Evolutionary conservation across 768 basidiomycete species (phyloP), one percentile per base, ranked within the genome.

Genomic region (Suillus variegatus): DNA sequence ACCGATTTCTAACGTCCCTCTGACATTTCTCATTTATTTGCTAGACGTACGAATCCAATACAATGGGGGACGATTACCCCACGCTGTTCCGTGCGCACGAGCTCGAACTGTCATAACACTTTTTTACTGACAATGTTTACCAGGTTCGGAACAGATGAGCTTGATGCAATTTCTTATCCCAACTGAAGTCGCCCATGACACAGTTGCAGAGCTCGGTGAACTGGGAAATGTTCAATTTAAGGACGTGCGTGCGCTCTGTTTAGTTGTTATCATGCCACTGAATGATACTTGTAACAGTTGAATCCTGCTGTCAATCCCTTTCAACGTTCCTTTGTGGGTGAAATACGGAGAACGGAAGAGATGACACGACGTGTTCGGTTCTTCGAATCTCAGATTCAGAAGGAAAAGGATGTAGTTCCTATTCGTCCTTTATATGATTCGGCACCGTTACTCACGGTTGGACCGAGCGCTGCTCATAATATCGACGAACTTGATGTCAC

Each of bases 81-180:
- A 92, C 89, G 71, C 77, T 92, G 80, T 88, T 95, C 82, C 92
- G 94, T 94, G 78, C 22, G 69, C 52, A 49, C 12, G 46, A 32
- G 25, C n/a, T 43, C 10, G 46, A 55, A 60, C 1, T 63, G 20
- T 20, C 43, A 65, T 14, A 55, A 18, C 28, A 54, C 41, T 18
- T 44, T 46, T 32, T 43, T 64, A 44, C 64, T 66, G 60, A 67
- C 60, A 63, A 66, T 72, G 51, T 6, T 62, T 62, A 65, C 63
- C 52, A 97, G 95, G 93, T 65, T 98, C 96, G 85, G 96, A 97
- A 82, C 86, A 89, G 82, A 98, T 98, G 96, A 97, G 95, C 84
- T 83, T 96, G 80, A 92, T 97, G 68, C 95, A 98, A 84, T 89
- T 99, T 73, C 96, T 95, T 75, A 92, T 98, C 70, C 97, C 97